Conservation (phyloP, 345 rosid species). For the Capsella bursapastoris region DNA sequence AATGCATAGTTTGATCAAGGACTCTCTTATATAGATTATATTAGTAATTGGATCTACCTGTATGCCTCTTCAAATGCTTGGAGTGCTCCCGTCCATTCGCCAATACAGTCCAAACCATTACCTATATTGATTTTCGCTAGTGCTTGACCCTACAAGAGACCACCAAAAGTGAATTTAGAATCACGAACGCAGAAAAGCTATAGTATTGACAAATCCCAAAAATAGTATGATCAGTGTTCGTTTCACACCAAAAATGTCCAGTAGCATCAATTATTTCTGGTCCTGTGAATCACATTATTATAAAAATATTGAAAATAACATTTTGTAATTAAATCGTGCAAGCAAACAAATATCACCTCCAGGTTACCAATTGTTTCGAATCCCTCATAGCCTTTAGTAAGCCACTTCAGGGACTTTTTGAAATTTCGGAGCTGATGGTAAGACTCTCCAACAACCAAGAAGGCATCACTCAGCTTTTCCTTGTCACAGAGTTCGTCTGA, state of each 20-base stretch:
- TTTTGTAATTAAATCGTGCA: constrained; percentile 17
- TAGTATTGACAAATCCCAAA: constrained; percentile 10
- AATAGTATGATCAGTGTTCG: constrained; percentile 9
- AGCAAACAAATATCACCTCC: constrained; percentile 64
- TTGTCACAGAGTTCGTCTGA: constrained; percentile 77
- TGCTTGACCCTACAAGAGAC: constrained; percentile 81
- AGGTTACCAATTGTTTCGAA: constrained; percentile 70
- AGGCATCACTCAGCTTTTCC: constrained; percentile 82
- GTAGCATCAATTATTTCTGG: background rate
- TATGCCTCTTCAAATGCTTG: constrained; percentile 75
- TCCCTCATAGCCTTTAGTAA: constrained; percentile 66
- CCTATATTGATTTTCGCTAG: constrained; percentile 83
- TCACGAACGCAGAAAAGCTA: constrained; percentile 22
- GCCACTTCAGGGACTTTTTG: constrained; percentile 79
- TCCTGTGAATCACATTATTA: constrained; percentile 16
- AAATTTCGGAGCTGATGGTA: constrained; percentile 82
- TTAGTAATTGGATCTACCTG: constrained; percentile 52
- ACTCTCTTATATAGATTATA: background rate
- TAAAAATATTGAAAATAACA: constrained; percentile 13
- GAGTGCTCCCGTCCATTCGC: constrained; percentile 79
- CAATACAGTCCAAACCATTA: constrained; percentile 67
- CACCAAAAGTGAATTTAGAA: constrained; percentile 40
- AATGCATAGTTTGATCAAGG: constrained; percentile 22
- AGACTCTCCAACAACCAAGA: constrained; percentile 80
- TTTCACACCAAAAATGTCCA: constrained; percentile 12